Evolutionary conservation across 331 rosid genomes (phyloP).

Genomic region (Erythrophleum ivorense): DNA sequence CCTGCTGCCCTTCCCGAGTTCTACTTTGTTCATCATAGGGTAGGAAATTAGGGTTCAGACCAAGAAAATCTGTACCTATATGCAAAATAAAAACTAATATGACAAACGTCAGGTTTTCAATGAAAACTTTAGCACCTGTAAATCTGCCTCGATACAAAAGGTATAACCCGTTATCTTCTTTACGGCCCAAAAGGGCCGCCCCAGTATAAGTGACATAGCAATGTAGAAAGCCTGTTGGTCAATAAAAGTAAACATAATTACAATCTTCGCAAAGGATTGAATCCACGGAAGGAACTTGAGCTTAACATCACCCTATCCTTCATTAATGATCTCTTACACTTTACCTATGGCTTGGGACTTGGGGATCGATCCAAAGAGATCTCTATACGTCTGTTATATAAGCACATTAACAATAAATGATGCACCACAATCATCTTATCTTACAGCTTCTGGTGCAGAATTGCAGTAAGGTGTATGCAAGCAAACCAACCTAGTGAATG

Average conservation of each 20-base stretch:
- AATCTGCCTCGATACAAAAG: not conserved
- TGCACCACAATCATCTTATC: constrained; percentile 50
- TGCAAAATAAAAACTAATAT: constrained; percentile 11
- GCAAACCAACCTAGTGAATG: constrained; percentile 95
- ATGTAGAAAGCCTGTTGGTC: not conserved
- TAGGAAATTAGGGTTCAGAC: not conserved
- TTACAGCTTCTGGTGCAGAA: constrained; percentile 97
- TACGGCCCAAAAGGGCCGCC: not conserved
- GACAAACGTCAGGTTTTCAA: constrained; percentile 30
- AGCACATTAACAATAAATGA: constrained; percentile 19
- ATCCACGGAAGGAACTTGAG: constrained; percentile 18
- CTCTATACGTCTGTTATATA: constrained; percentile 22
- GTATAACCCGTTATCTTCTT: not conserved
- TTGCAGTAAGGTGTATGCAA: constrained; percentile 99
- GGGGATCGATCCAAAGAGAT: constrained; percentile 31
- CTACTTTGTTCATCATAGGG: constrained; percentile 7
- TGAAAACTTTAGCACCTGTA: constrained; percentile 19
- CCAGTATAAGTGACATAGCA: not conserved
- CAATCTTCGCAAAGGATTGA: not conserved
- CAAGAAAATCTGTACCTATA: constrained; percentile 32
- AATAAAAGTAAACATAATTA: not conserved
- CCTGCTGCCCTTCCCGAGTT: constrained; percentile 11
- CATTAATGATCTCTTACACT: constrained; percentile 34
- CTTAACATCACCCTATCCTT: constrained; percentile 30
- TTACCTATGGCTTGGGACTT: constrained; percentile 7